phyloP scores from a whole-genome alignment of 768 basidiomycete species.

The Hericium erinaceus region DNA sequence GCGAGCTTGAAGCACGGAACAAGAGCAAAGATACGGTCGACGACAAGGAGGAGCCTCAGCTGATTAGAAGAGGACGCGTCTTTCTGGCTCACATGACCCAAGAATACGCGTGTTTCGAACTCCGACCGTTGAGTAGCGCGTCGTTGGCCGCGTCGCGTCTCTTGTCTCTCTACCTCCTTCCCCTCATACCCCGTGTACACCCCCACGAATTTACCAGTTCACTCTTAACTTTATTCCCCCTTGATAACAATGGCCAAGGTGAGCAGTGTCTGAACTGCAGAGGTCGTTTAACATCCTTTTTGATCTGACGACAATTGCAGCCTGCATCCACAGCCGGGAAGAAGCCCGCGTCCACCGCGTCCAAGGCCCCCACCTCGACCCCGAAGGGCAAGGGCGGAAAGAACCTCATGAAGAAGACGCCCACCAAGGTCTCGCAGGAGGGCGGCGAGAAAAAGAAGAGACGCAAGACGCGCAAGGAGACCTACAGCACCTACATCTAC shows the following conservation, averaged over 20 bases:
- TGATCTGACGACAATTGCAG: not conserved
- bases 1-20: too few species aligned
- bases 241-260: not conserved
- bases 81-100: too few species aligned
- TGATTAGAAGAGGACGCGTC: too few species aligned
- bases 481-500: conserved; percentile 81
- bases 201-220: too few species aligned
- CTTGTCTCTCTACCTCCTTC: not conserved
- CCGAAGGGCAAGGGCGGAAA: conserved; percentile 26
- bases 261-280: not conserved
- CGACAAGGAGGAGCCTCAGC: too few species aligned
- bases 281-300: not conserved
- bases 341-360: conserved; percentile 30
- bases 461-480: conserved; percentile 73
- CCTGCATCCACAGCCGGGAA: conserved; percentile 21
- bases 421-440: conserved; percentile 52
- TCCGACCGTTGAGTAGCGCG: too few species aligned
- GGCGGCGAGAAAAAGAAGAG: conserved; percentile 66
- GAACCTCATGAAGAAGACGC: conserved; percentile 38
- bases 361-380: conserved; percentile 45
- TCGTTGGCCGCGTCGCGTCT: not conserved
- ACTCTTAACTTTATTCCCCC: too few species aligned
- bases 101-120: too few species aligned
- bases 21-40: too few species aligned
- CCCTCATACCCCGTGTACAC: too few species aligned